Conservation (phyloP, 2,329 filamentous ascomycete species). For the Apiospora marii region DNA sequence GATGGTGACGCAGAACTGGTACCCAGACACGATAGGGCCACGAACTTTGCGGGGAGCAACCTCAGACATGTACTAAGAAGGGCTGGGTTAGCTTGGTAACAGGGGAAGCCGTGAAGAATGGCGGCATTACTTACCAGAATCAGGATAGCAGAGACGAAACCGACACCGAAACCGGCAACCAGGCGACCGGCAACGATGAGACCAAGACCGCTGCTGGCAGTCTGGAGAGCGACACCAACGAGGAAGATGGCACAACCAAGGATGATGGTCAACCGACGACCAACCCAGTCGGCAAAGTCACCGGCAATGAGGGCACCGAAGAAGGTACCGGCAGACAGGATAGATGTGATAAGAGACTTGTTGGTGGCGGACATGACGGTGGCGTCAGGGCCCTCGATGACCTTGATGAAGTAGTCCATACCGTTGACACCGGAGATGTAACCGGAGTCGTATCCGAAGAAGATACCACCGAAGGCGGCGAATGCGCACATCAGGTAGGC, state of each 20-base stretch:
- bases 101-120: neutral
- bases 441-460: conserved; percentile 82
- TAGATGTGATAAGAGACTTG: conserved; percentile 72
- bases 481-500: conserved; percentile 76
- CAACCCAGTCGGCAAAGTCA: conserved; percentile 78
- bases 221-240: conserved; percentile 73
- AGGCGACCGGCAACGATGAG: conserved; percentile 77
- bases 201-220: conserved; percentile 59
- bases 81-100: conserved; percentile 2
- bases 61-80: conserved; percentile 78
- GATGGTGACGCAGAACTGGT: conserved; percentile 85
- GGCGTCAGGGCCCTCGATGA: conserved; percentile 43
- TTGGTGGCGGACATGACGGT: conserved; percentile 49
- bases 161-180: conserved; percentile 79
- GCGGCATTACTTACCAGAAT: conserved; percentile 57
- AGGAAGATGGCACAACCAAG: conserved; percentile 76
- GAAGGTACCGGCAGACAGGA: conserved; percentile 81
- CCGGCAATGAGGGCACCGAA: conserved; percentile 80
- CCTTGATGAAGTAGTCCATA: conserved; percentile 46
- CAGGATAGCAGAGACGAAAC: conserved; percentile 81
- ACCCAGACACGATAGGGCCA: conserved; percentile 80
- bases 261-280: conserved; percentile 76
- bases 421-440: conserved; percentile 50
- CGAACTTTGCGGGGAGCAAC: conserved; percentile 78
- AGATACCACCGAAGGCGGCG: conserved; percentile 75